Evolutionary conservation across 495 filamentous ascomycete genomes (phyloP).

Genomic region (Podospora anserina): DNA sequence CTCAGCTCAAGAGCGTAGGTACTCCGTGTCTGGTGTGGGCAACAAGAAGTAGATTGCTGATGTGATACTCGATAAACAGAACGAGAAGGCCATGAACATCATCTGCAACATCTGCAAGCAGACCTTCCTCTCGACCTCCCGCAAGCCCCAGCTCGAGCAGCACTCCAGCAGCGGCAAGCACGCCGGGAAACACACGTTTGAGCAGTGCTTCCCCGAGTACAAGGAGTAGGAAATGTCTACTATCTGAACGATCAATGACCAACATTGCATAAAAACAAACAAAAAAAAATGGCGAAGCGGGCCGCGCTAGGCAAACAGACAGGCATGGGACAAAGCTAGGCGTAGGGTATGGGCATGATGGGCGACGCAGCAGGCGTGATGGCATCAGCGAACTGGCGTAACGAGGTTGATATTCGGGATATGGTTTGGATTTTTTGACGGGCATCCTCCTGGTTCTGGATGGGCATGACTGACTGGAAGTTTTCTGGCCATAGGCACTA

Average conservation of each 20-base stretch:
- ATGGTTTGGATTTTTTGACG: background rate
- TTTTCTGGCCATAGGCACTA: background rate
- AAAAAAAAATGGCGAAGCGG: background rate
- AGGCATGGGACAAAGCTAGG: background rate
- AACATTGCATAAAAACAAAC: background rate
- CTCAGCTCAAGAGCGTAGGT: conserved; percentile 54
- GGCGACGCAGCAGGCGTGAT: background rate
- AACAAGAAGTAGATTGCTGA: no score
- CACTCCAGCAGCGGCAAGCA: background rate
- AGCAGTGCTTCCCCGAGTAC: conserved; percentile 54
- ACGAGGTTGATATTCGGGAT: background rate
- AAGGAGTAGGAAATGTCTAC: conserved; percentile 7
- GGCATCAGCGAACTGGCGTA: background rate
- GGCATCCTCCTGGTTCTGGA: background rate
- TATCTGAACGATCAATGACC: background rate
- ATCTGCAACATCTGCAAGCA: conserved; percentile 56
- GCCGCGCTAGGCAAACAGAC: background rate
- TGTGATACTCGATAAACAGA: conserved; percentile 29
- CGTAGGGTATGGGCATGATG: background rate
- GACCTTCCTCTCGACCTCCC: conserved; percentile 56
- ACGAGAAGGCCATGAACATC: conserved; percentile 53
- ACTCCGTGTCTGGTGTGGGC: background rate
- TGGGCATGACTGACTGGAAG: background rate
- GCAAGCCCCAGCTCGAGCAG: conserved; percentile 34
- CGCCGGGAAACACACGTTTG: conserved; percentile 40